Conservation (phyloP, 805 yeast genomes). For the Yamadazyma sp. region DNA sequence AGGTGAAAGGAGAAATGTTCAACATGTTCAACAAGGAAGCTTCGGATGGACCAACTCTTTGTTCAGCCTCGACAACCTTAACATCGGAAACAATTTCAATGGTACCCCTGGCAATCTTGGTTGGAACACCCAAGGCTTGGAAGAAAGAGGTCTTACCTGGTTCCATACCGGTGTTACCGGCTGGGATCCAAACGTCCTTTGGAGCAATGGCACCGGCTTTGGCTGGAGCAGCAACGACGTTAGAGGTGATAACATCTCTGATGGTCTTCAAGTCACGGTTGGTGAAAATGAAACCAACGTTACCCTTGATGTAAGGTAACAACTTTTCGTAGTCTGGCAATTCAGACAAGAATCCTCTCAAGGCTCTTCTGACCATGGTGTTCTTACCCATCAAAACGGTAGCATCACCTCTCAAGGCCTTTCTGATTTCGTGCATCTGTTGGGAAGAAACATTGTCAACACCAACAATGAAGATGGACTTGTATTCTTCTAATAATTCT, state of each 20-base stretch:
- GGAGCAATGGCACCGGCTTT: conserved; percentile 99
- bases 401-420: conserved; percentile 91
- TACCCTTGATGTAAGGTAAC: conserved; percentile 94
- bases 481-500: conserved; percentile 93
- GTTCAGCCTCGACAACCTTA: conserved; percentile 84
- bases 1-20: conserved; percentile 99
- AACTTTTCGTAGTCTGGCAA: conserved; percentile 95
- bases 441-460: conserved; percentile 99
- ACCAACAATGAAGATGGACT: conserved; percentile 98
- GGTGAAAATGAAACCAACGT: conserved; percentile 99
- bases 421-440: conserved; percentile 99
- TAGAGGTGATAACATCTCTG: conserved; percentile 83
- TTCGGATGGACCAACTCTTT: conserved; percentile 98
- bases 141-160: conserved; percentile 99
- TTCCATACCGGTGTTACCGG: conserved; percentile 99
- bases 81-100: conserved; percentile 98
- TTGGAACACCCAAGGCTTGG: conserved; percentile 99
- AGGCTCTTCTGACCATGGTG: conserved; percentile 99
- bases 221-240: conserved; percentile 99
- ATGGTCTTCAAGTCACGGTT: conserved; percentile 88
- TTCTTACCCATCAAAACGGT: conserved; percentile 99
- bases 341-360: conserved; percentile 92
- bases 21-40: conserved; percentile 98
- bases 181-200: conserved; percentile 95
- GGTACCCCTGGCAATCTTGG: conserved; percentile 99